A percentile compares a stretch with the other conserved stretches of the same genome.
Conservation (phyloP, 257 asterid genomes). For the Gardenia jasminoides region DNA sequence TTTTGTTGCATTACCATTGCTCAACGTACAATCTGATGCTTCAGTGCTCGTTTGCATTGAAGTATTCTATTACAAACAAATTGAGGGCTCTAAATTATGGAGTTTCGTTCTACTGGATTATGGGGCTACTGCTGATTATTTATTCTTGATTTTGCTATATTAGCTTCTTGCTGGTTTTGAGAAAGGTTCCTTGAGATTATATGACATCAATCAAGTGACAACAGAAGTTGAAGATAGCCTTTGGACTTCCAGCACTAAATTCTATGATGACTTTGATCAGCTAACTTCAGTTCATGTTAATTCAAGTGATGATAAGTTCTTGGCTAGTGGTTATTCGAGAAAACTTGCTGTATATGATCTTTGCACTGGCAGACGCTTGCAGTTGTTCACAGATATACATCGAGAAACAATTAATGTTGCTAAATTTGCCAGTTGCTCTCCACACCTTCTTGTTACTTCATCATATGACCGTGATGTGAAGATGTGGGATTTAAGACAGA, state of each 20-base stretch:
- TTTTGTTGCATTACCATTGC: not conserved
- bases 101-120: not conserved
- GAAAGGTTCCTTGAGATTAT: constrained; percentile 64
- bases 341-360: constrained; percentile 73
- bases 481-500: constrained; percentile 86
- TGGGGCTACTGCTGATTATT: constrained; percentile 17
- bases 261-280: constrained; percentile 65
- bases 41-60: not conserved
- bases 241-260: constrained; percentile 26
- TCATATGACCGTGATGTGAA: constrained; percentile 76
- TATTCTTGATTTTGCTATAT: constrained; percentile 16
- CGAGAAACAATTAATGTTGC: constrained; percentile 77
- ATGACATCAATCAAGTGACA: constrained; percentile 45
- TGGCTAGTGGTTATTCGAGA: constrained; percentile 78
- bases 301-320: constrained; percentile 64
- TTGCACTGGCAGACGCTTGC: constrained; percentile 47
- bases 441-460: constrained; percentile 65
- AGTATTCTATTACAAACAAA: not conserved
- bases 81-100: not conserved
- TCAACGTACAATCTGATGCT: not conserved
- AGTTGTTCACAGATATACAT: constrained; percentile 62
- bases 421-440: constrained; percentile 71
- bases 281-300: constrained; percentile 83
- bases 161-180: constrained; percentile 84
- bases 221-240: constrained; percentile 24